These are phyloP conservation scores for Anisodus acutangulus DNA, from an alignment of 257 asterid genomes.

Conservation along the genomic window DNA sequence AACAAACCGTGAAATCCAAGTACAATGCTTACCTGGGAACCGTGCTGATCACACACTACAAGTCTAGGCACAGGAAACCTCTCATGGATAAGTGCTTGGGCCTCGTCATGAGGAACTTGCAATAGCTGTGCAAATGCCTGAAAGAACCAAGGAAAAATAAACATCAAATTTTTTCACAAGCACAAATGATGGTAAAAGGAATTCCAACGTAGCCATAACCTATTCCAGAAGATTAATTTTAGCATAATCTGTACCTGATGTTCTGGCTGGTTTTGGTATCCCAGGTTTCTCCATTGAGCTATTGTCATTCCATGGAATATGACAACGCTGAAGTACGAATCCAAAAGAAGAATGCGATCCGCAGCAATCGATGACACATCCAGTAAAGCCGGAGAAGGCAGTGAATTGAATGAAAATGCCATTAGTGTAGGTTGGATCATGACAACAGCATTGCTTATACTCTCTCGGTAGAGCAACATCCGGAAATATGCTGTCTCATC, in stretches of 20 bases:
- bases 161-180: neutral
- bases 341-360: constrained; percentile 90
- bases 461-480: constrained; percentile 86
- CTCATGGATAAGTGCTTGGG: constrained; percentile 73
- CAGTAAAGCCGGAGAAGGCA: constrained; percentile 89
- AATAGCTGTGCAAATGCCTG: constrained; percentile 83
- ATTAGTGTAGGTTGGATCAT: constrained; percentile 96
- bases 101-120: constrained; percentile 92
- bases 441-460: constrained; percentile 85
- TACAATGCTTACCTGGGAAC: constrained; percentile 75
- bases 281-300: constrained; percentile 99
- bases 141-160: neutral
- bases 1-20: neutral
- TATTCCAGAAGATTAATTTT: neutral
- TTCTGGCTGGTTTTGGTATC: constrained; percentile 89
- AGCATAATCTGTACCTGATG: constrained; percentile 54
- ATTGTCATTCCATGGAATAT: constrained; percentile 97
- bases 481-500: constrained; percentile 99
- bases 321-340: constrained; percentile 89
- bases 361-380: constrained; percentile 91
- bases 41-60: constrained; percentile 98
- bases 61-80: constrained; percentile 96
- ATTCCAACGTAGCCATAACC: constrained; percentile 5
- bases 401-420: constrained; percentile 80
- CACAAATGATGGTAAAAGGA: neutral